These are phyloP conservation scores for Citrullus colocynthis DNA, from an alignment of 306 rosid genomes.

Conservation along the genomic window DNA sequence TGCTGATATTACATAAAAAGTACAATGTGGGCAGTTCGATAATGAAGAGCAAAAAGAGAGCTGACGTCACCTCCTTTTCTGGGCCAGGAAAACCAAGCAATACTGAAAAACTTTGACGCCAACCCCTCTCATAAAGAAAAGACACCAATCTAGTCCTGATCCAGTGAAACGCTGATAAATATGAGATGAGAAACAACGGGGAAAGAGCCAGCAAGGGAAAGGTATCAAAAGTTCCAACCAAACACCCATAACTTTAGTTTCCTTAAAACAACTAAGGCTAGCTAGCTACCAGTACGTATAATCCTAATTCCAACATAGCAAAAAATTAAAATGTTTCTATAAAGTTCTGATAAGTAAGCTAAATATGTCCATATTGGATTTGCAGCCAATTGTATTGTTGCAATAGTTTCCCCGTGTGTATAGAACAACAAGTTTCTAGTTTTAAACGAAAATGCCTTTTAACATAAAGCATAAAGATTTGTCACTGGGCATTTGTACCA, in stretches of 20 bases:
- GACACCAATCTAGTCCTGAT: conserved; percentile 68
- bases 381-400: not conserved
- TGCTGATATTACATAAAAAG: not conserved
- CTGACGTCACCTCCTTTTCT: conserved; percentile 66
- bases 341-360: not conserved
- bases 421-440: not conserved
- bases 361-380: not conserved
- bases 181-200: conserved; percentile 7
- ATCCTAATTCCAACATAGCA: not conserved
- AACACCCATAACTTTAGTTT: not conserved
- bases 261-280: not conserved
- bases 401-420: not conserved
- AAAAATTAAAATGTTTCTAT: not conserved
- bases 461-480: not conserved
- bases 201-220: not conserved
- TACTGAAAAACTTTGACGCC: conserved; percentile 74
- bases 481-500: not conserved
- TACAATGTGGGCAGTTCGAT: not conserved
- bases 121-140: conserved; percentile 89
- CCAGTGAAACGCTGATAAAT: conserved; percentile 18
- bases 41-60: not conserved
- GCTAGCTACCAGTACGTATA: not conserved
- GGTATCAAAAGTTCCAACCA: not conserved
- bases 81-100: conserved; percentile 86
- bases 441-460: not conserved